Percentiles rank a stretch among this genome's conserved stretches.
These are phyloP conservation scores for Orbilia blumenaviensis DNA, from an alignment of 2,329 filamentous ascomycete genomes.

Conservation along the genomic window DNA sequence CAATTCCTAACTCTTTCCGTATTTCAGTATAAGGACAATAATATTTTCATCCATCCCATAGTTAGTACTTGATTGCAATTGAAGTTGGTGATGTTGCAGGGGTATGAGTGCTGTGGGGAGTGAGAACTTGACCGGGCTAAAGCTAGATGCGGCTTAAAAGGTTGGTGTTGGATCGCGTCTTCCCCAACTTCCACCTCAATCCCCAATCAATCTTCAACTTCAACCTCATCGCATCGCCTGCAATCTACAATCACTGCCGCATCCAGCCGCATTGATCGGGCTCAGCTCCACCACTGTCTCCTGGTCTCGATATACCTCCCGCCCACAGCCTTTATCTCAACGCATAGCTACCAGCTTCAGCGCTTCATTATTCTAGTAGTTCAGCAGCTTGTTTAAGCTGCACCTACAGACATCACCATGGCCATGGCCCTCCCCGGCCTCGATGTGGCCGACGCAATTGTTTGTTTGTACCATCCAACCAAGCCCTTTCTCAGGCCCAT, in stretches of 20 bases:
- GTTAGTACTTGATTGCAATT: no score
- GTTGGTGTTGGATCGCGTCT: conserved; percentile 36
- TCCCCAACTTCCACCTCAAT: neutral
- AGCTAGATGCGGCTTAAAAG: neutral
- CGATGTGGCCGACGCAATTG: conserved; percentile 56
- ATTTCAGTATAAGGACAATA: no score
- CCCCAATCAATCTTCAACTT: neutral
- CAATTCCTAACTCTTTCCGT: no score
- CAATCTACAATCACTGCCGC: neutral
- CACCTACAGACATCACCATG: conserved; percentile 23
- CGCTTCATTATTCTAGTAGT: no score
- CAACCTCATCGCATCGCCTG: neutral
- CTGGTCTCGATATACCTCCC: no score
- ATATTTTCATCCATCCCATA: no score
- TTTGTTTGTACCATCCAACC: conserved; percentile 56
- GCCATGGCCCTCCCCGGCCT: conserved; percentile 56
- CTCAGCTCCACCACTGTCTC: no score
- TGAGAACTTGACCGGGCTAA: neutral
- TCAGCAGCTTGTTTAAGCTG: neutral
- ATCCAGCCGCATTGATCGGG: no score
- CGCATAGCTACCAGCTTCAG: neutral
- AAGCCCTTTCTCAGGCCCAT: no score
- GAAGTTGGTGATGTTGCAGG: no score
- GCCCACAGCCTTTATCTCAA: no score
- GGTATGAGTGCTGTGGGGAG: no score